Percentiles rank a stretch among this genome's conserved stretches.
These are phyloP conservation scores for Coix lacrymajobi DNA, from an alignment of 176 grass and related monocot genomes.

Conservation along the genomic window DNA sequence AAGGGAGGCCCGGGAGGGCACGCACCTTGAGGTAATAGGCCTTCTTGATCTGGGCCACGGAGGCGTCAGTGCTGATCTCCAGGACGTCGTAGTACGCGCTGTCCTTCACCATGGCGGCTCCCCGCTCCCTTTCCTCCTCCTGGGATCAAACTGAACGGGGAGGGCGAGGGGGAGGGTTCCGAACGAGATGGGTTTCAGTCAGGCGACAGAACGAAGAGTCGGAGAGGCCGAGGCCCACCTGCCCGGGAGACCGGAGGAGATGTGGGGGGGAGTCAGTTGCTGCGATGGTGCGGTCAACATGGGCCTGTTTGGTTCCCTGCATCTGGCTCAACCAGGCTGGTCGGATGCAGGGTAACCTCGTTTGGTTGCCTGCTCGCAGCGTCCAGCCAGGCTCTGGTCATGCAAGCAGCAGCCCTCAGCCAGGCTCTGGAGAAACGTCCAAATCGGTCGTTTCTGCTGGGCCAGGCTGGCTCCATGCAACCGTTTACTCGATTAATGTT, in stretches of 20 bases:
- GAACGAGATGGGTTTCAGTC: neutral
- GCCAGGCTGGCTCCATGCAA: too few species aligned
- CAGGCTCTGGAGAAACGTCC: too few species aligned
- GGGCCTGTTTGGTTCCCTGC: too few species aligned
- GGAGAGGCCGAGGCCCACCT: neutral
- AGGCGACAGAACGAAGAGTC: neutral
- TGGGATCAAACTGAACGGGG: neutral
- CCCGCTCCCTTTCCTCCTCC: neutral
- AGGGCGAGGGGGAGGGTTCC: neutral
- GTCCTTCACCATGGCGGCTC: conserved; percentile 56
- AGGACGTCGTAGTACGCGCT: conserved; percentile 69
- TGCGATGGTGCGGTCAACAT: conserved; percentile 33
- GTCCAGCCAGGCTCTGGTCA: too few species aligned
- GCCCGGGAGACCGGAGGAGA: neutral
- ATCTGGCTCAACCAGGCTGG: too few species aligned
- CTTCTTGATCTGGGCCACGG: conserved; percentile 87
- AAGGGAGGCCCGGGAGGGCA: neutral
- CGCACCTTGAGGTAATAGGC: conserved; percentile 89
- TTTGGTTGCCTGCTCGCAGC: too few species aligned
- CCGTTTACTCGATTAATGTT: too few species aligned
- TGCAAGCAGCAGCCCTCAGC: too few species aligned
- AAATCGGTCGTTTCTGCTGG: too few species aligned
- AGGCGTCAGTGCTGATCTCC: conserved; percentile 70
- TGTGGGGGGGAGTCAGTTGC: neutral
- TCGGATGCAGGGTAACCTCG: too few species aligned